Conservation (phyloP, 805 yeast species). For the Candida sakaeoensis region DNA sequence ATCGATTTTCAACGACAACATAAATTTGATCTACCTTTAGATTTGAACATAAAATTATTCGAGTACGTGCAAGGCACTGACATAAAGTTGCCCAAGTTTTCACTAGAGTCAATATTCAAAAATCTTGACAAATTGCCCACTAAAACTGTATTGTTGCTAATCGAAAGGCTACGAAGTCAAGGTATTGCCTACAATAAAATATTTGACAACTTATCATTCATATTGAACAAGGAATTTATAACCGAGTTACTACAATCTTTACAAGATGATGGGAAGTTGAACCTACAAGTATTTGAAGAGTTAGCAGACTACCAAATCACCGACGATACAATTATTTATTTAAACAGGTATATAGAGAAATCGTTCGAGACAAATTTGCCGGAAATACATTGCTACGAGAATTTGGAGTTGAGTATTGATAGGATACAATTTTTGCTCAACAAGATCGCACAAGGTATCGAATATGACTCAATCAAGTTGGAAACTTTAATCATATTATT, state of each 20-base stretch:
- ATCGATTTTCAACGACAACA: background rate
- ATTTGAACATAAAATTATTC: conserved; percentile 1
- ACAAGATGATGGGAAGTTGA: conserved; percentile 8
- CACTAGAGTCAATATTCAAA: background rate
- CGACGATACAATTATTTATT: conserved; percentile 17
- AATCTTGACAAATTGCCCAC: background rate
- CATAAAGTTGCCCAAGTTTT: background rate
- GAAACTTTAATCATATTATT: conserved; percentile 15
- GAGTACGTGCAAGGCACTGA: background rate
- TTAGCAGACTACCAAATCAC: conserved; percentile 12
- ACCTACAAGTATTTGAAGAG: conserved; percentile 11
- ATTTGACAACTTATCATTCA: background rate
- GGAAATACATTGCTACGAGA: conserved; percentile 31
- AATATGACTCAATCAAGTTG: conserved; percentile 3
- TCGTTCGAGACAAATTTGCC: conserved; percentile 27
- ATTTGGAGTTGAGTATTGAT: conserved; percentile 25
- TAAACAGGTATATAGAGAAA: conserved; percentile 25
- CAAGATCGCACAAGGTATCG: conserved; percentile 1
- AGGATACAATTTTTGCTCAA: conserved; percentile 17
- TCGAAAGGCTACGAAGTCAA: background rate
- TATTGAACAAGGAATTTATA: conserved; percentile 1
- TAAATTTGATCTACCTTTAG: background rate
- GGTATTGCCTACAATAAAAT: background rate
- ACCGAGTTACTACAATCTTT: background rate
- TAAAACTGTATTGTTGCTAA: background rate